Evolutionary conservation across 345 rosid species (phyloP).

Genomic region (Zanthoxylum bungeanum): DNA sequence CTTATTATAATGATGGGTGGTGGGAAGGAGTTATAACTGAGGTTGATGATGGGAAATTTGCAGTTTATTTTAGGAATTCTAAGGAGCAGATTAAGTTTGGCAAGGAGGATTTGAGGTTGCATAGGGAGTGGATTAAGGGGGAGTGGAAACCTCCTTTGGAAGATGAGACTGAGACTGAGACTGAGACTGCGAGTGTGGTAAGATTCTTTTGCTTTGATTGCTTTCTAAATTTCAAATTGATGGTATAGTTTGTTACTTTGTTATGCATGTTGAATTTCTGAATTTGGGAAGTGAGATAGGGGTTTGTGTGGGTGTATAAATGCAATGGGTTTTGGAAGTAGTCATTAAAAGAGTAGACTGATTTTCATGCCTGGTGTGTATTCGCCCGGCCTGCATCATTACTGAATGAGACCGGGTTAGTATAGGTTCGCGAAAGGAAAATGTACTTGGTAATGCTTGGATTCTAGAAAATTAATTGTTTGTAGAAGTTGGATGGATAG

Average conservation of each 20-base stretch:
- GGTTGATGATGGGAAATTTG: slow-evolving; percentile 43
- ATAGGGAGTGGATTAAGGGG: slow-evolving; percentile 64
- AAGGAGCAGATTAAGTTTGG: slow-evolving; percentile 57
- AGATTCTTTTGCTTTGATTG: slow-evolving; percentile 1
- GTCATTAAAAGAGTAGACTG: neutral
- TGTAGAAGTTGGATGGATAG: neutral
- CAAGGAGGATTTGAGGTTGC: slow-evolving; percentile 51
- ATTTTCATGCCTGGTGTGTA: neutral
- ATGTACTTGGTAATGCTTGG: neutral
- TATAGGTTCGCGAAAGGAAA: neutral
- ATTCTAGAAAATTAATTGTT: neutral
- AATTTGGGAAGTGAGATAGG: neutral
- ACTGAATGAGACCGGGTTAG: neutral
- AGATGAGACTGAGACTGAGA: slow-evolving; percentile 22
- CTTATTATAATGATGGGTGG: slow-evolving; percentile 72
- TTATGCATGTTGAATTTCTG: neutral
- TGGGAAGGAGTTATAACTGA: slow-evolving; percentile 82
- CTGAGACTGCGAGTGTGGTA: too few species aligned
- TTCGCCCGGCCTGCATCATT: neutral
- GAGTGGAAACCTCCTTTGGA: slow-evolving; percentile 65
- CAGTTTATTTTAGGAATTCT: slow-evolving; percentile 52
- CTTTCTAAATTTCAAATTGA: neutral
- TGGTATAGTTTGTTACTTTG: neutral
- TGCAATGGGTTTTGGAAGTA: too few species aligned
- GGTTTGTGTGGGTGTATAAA: too few species aligned